Conservation (phyloP, 345 rosid species). For the Lepidium sativum region DNA sequence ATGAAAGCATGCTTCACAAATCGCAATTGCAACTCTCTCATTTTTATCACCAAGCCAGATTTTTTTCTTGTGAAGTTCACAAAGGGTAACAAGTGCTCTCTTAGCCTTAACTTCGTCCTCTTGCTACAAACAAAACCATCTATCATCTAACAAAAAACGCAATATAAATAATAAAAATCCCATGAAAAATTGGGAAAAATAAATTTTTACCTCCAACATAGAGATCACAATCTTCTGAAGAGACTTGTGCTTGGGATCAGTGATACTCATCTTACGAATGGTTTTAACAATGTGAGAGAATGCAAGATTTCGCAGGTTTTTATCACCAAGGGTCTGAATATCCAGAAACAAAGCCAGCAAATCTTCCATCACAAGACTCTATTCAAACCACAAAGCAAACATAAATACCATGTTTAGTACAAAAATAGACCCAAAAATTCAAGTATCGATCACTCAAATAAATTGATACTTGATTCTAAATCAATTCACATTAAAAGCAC, state of each 20-base stretch:
- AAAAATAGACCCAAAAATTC: not conserved
- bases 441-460: not conserved
- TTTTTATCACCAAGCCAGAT: constrained; percentile 84
- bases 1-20: constrained; percentile 88
- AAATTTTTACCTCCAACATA: constrained; percentile 51
- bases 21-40: constrained; percentile 84
- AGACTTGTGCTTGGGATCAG: constrained; percentile 57
- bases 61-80: constrained; percentile 73
- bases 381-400: too few species aligned
- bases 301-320: constrained; percentile 58
- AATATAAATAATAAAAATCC: not conserved
- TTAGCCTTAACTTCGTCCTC: constrained; percentile 76
- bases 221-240: constrained; percentile 75
- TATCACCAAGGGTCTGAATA: constrained; percentile 76
- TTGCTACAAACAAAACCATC: constrained; percentile 34
- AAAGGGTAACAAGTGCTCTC: constrained; percentile 61
- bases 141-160: not conserved
- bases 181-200: not conserved
- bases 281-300: constrained; percentile 77
- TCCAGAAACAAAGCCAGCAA: constrained; percentile 70
- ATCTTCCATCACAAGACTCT: constrained; percentile 63
- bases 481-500: not conserved
- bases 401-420: too few species aligned
- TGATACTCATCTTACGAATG: constrained; percentile 68
- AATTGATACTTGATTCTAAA: not conserved